Percentiles rank a stretch among this genome's conserved stretches.
Conservation (phyloP, 768 basidiomycete genomes). For the Mycena vulgaris region DNA sequence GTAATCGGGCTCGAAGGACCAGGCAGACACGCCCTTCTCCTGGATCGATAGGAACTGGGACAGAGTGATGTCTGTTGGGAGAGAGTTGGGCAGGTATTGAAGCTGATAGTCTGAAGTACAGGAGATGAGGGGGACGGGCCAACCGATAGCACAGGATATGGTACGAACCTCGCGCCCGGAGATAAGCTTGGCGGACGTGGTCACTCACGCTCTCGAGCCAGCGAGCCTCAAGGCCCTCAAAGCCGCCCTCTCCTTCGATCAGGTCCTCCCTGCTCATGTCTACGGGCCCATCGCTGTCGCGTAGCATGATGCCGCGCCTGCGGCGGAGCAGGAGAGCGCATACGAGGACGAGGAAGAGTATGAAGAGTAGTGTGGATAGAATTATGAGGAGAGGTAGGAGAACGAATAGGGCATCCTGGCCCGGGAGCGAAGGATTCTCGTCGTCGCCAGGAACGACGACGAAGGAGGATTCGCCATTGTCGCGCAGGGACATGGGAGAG, state of each 20-base stretch:
- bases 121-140: constrained; percentile 27
- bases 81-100: constrained; percentile 95
- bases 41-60: constrained; percentile 99
- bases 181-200: constrained; percentile 76
- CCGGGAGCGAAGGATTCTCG: constrained; percentile 47
- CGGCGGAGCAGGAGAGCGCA: constrained; percentile 89
- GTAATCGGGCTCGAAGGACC: constrained; percentile 99
- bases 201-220: constrained; percentile 93
- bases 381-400: constrained; percentile 96
- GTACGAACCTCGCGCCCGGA: constrained; percentile 86
- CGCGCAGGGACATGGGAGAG: background rate
- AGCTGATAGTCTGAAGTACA: constrained; percentile 77
- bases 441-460: constrained; percentile 23
- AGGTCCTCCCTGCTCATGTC: constrained; percentile 95
- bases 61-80: constrained; percentile 97
- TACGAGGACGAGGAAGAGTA: constrained; percentile 92
- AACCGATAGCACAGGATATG: constrained; percentile 9
- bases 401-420: constrained; percentile 80
- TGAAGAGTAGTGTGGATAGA: constrained; percentile 92
- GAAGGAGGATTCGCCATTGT: constrained; percentile 3
- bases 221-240: constrained; percentile 91
- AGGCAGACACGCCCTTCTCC: constrained; percentile 99
- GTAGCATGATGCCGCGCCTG: constrained; percentile 82
- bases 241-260: constrained; percentile 92
- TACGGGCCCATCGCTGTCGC: constrained; percentile 92